Evolutionary conservation across 169 alveolate species (phyloP), one percentile per base, ranked within the genome.

Genomic region (Cryptosporidium xiaoi): DNA sequence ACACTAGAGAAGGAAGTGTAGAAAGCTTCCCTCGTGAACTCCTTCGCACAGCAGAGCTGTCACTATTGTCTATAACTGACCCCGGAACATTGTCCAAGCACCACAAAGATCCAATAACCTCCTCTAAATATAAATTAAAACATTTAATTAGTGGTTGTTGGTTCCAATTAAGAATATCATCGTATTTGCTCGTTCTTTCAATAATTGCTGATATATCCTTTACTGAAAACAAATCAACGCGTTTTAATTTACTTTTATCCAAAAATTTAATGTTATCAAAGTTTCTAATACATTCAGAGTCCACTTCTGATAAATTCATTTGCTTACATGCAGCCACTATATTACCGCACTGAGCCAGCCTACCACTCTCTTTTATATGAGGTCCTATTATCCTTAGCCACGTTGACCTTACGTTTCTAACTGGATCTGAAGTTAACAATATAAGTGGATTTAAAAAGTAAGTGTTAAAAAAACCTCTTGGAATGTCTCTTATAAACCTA

Each of bases 271-370:
- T 56, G 40, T 60, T 77, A 0, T 68, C 12, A 1, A 77, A 36
- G 29, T 60, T 58, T 48, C 18, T 77, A 33, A 40, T 77, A 46
- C 77, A 60, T 46, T 77, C 87, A n/a, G 40, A 58, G 64, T 77
- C 87, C 16, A 60, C 50, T 29, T 77, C 87, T 20, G 87, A 40
- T 15, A 20, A 24, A 20, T 66, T 62, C 71, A 77, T 56, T 31
- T 58, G 87, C 65, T 77, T 77, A 62, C 87, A 77, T 4, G 87
- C 87, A 40, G 87, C 71, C n/a, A 77, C 71, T 18, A 77, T 56
- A 77, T 77, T 77, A 29, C 65, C 87, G 12, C 87, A 77, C 48
- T 77, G 87, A 0, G 77, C 87, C 31, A 77, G 27, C 56, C 87
- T 77, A 7, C 87, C 87, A 62, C 77, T 56, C 18, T 77, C 87